phyloP scores from a whole-genome alignment of 331 rosid genomes.

The Ulmus americana region DNA sequence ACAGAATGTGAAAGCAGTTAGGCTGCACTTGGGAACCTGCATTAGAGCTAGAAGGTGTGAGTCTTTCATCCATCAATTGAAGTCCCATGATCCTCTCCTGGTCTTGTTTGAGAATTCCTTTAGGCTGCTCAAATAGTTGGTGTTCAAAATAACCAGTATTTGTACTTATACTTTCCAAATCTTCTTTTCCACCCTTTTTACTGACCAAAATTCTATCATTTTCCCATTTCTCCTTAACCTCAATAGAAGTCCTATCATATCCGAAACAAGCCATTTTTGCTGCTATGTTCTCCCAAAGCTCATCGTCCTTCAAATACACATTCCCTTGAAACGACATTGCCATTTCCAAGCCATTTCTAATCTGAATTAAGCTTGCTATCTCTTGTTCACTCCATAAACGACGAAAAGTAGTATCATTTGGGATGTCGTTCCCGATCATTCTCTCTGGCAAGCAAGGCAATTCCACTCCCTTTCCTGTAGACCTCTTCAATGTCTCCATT shows the following conservation, averaged over 20 bases:
- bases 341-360: conserved; percentile 38
- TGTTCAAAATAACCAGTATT: background rate
- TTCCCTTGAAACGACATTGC: conserved; percentile 16
- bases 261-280: conserved; percentile 54
- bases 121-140: background rate
- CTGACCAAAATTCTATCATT: conserved; percentile 27
- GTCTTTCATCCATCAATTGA: conserved; percentile 35
- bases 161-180: conserved; percentile 29
- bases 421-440: conserved; percentile 24
- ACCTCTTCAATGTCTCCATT: conserved; percentile 61
- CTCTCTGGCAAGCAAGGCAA: conserved; percentile 17
- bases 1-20: conserved; percentile 61
- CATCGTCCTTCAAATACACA: conserved; percentile 17
- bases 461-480: conserved; percentile 43
- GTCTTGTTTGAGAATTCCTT: conserved; percentile 6
- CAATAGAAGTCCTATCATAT: conserved; percentile 40
- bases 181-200: conserved; percentile 65
- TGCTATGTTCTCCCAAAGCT: conserved; percentile 57
- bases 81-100: conserved; percentile 4
- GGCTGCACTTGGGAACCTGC: conserved; percentile 36
- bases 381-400: conserved; percentile 17
- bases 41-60: conserved; percentile 58
- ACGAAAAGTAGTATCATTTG: background rate
- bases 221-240: conserved; percentile 58
- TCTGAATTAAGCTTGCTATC: conserved; percentile 35